Base-by-base conservation (phyloP, 1,139 yeast genomes). In the Saccharomycopsis phalli region DNA sequence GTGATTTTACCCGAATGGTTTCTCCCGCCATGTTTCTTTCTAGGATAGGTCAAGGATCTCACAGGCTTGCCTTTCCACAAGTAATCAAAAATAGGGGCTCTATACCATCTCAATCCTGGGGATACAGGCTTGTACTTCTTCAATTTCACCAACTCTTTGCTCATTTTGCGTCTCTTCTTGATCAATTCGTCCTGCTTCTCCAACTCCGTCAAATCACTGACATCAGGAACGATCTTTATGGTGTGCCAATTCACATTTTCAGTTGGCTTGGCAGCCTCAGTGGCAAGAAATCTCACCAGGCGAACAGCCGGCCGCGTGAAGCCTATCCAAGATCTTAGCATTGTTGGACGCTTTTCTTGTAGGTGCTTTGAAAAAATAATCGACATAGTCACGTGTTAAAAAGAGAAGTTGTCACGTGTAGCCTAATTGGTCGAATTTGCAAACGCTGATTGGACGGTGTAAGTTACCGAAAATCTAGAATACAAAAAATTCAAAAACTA, bases 21-120 rank as follows among this genome's bases (percentile, higher is more conserved):
- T 65, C 99, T 79, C 50, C 99, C 99, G 41, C 94, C 81, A 37
- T 76, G 75, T 47, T 74, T 73, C 58, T 79, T 78, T 54, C 75
- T 76, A 30, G 88, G 74, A 20, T 71, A 71, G 0, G 99, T 91
- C 55, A 91, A 69, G 42, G 77, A 78, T 55, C 71, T 69, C 41
- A 82, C 63, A 2, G 98, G 96, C 40, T 77, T 69, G 6, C 96
- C 96, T 54, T 80, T 82, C 70, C 83, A 81, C 46, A 91, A 66
- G 60, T 91, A 86, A 14, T 84, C 81, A 59, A 88, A 91, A 8
- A 87, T 69, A 34, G 97, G 97, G 51, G 80, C 74, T 55, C 84
- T 74, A 67, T 76, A 84, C 83, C 95, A 87, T 53, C 96, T 76
- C 48, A 87, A 64, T 54, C 94, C 91, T 2, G 95, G 96, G 35